These are phyloP conservation scores for Monilinia laxa DNA, from an alignment of 2,329 filamentous ascomycete genomes.

Conservation along the genomic window DNA sequence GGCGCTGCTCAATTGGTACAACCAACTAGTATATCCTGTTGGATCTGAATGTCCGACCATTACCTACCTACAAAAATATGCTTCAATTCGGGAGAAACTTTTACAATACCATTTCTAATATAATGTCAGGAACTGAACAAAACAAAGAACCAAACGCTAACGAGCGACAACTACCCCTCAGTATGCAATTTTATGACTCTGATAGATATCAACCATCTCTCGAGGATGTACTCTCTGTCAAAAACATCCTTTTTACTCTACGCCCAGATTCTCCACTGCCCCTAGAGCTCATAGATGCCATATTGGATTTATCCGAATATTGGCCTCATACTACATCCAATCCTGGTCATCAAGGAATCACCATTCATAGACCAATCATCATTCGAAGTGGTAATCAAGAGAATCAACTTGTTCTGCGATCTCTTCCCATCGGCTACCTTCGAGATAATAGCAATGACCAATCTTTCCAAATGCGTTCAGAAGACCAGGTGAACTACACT, in stretches of 20 bases:
- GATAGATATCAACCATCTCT: conserved; percentile 43
- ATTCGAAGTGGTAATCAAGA: conserved; percentile 35
- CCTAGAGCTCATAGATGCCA: conserved; percentile 53
- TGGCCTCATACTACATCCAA: conserved; percentile 51
- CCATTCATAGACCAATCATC: conserved; percentile 9
- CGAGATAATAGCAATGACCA: conserved; percentile 8
- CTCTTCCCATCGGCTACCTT: conserved; percentile 36
- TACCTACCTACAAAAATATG: background rate
- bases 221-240: conserved; percentile 52
- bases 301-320: conserved; percentile 62
- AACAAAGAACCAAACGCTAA: background rate
- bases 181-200: conserved; percentile 22
- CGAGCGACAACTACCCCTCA: background rate
- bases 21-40: background rate
- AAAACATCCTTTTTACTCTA: conserved; percentile 46
- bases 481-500: conserved; percentile 17
- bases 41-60: background rate
- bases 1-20: too few species aligned
- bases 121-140: conserved; percentile 5
- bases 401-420: conserved; percentile 44
- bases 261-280: conserved; percentile 48
- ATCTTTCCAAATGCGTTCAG: conserved; percentile 19
- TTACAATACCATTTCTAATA: conserved; percentile 15
- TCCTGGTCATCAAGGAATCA: background rate
- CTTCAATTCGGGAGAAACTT: background rate